Conservation (phyloP, 1,284 basidiomycete genomes). For the Ganoderma lingzhi region DNA sequence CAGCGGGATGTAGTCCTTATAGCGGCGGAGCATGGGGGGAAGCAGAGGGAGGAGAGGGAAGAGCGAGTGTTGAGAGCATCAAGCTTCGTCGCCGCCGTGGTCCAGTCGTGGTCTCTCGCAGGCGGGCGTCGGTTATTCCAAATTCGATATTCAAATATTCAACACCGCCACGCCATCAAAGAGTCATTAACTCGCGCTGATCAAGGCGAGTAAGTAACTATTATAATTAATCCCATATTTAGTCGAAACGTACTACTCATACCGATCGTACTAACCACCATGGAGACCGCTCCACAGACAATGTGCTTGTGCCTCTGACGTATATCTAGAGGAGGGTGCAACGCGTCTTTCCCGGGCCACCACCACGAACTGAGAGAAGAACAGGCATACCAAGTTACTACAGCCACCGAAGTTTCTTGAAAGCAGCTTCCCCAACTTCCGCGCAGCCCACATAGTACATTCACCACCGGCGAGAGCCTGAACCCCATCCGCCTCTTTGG, state of each 20-base stretch:
- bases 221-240: too few relatives aligned
- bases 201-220: too few relatives aligned
- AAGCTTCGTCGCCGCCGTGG: not conserved
- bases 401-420: too few relatives aligned
- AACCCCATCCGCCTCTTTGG: too few relatives aligned
- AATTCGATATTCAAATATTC: not conserved
- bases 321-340: too few relatives aligned
- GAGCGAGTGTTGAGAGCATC: not conserved
- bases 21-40: constrained; percentile 25
- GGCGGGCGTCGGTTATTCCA: not conserved
- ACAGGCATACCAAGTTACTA: too few relatives aligned
- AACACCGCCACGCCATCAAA: not conserved
- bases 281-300: not conserved
- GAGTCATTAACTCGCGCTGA: too few relatives aligned
- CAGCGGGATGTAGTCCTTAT: constrained; percentile 29
- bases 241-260: not conserved
- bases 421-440: too few relatives aligned
- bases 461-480: too few relatives aligned
- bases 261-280: not conserved
- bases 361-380: not conserved
- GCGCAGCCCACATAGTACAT: too few relatives aligned
- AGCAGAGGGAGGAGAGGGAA: constrained; percentile 6
- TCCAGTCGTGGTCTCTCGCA: not conserved
- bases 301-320: too few relatives aligned
- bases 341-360: not conserved